Conservation (phyloP, 2,329 filamentous ascomycete species). For the Xylaria sp. region DNA sequence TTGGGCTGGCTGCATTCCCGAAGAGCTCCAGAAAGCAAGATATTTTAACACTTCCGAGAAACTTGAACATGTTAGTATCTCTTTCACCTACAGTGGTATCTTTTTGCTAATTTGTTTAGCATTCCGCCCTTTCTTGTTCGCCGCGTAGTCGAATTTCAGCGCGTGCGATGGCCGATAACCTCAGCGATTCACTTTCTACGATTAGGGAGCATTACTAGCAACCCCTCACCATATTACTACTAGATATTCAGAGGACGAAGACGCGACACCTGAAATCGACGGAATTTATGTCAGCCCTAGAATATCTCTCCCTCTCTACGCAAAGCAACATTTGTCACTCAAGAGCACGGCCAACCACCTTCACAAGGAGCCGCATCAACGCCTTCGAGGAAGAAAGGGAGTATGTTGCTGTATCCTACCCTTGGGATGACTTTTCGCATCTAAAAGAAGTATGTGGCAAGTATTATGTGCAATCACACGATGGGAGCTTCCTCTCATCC, state of each 20-base stretch:
- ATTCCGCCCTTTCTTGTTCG: background rate
- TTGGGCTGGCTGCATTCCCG: too few species aligned
- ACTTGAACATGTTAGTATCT: background rate
- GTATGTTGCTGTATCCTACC: slow-evolving; percentile 18
- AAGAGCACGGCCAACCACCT: background rate
- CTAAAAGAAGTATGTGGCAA: background rate
- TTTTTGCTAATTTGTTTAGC: background rate
- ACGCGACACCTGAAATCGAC: background rate
- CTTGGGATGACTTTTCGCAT: background rate
- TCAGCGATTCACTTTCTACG: slow-evolving; percentile 3
- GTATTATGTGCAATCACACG: background rate
- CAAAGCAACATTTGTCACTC: background rate
- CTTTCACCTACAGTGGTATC: background rate
- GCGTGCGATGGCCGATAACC: slow-evolving; percentile 14
- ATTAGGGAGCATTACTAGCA: slow-evolving; percentile 1
- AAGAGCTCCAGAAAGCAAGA: too few species aligned
- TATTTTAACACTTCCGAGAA: too few species aligned
- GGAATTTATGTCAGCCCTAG: background rate
- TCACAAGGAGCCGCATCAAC: background rate
- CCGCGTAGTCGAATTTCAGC: background rate
- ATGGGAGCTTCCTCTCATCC: background rate
- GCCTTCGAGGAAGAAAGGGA: background rate
- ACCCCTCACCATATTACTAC: background rate
- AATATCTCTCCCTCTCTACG: background rate
- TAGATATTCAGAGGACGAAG: background rate